Percentiles rank a stretch among this genome's conserved stretches.
phyloP scores from a whole-genome alignment of 371 early-diverging fungal species.

The Apophysomyces sp. region DNA sequence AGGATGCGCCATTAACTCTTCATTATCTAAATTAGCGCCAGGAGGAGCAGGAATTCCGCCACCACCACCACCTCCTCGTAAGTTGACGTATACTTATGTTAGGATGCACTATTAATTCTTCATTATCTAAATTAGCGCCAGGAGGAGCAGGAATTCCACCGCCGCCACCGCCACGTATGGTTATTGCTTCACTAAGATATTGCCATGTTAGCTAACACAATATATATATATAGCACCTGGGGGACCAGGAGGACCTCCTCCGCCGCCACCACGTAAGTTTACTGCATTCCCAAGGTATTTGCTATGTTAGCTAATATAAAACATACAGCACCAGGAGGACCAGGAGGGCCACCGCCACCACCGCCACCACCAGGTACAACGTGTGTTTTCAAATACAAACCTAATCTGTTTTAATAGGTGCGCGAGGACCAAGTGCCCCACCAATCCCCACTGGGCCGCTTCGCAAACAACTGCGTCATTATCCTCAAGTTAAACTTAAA shows the following conservation, averaged over 20 bases:
- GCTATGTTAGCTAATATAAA: background rate
- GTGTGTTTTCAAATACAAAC: background rate
- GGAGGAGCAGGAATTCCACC: slow-evolving; percentile 20
- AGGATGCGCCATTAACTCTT: background rate
- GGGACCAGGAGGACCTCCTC: slow-evolving; percentile 20
- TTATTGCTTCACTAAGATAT: background rate
- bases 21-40: background rate
- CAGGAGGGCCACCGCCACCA: slow-evolving; percentile 11
- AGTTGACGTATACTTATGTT: background rate
- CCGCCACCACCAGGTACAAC: slow-evolving; percentile 7
- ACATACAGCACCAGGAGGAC: slow-evolving; percentile 10
- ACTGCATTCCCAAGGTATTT: background rate
- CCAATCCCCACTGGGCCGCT: slow-evolving; percentile 21
- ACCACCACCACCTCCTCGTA: slow-evolving; percentile 13
- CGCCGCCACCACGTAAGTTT: slow-evolving; percentile 23
- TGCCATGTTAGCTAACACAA: no score
- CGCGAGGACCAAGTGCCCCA: slow-evolving; percentile 8
- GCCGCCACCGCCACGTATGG: slow-evolving; percentile 20
- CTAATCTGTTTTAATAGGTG: background rate
- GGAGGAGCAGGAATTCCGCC: background rate
- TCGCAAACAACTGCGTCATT: slow-evolving; percentile 42
- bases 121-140: background rate
- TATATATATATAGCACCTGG: background rate
- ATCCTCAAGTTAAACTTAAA: slow-evolving; percentile 44
- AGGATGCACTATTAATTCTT: background rate